Evolutionary conservation across 768 basidiomycete species (phyloP).

Genomic region (Tephrocybe rancida): DNA sequence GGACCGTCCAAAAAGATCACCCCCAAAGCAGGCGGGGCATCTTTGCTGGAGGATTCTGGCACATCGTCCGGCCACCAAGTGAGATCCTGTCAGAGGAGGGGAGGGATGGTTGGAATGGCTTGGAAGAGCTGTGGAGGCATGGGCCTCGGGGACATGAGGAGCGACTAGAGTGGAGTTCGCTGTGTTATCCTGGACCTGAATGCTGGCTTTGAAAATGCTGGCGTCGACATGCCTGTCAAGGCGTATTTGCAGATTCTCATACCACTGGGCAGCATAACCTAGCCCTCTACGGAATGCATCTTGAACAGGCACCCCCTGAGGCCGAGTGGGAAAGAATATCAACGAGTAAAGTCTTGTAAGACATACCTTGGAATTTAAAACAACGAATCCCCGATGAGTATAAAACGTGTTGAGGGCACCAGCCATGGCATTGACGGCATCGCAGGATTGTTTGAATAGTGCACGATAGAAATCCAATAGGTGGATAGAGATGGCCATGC

Average conservation of each 20-base stretch:
- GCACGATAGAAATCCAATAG: constrained; percentile 33
- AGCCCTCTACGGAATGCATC: constrained; percentile 1
- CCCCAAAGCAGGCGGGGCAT: constrained; percentile 33
- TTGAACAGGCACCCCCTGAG: neutral
- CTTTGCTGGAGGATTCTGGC: constrained; percentile 25
- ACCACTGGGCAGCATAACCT: constrained; percentile 7
- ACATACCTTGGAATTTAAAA: constrained; percentile 22
- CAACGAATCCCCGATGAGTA: neutral
- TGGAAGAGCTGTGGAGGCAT: too few relatives aligned
- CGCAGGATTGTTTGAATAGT: constrained; percentile 38
- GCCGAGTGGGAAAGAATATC: neutral
- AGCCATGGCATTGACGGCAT: constrained; percentile 33
- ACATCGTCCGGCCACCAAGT: constrained; percentile 8
- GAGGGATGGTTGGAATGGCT: too few relatives aligned
- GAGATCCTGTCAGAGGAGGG: neutral
- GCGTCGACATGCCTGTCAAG: neutral
- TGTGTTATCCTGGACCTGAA: neutral
- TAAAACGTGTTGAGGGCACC: constrained; percentile 32
- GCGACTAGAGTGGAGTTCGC: neutral
- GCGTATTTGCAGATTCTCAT: neutral
- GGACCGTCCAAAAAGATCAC: constrained; percentile 23
- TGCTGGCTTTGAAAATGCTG: neutral
- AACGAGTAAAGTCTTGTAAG: constrained; percentile 17
- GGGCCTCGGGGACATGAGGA: neutral
- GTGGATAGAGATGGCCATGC: constrained; percentile 27